These are phyloP conservation scores for Leucoagaricus sp. DNA, from an alignment of 1,284 basidiomycete species.

Conservation along the genomic window DNA sequence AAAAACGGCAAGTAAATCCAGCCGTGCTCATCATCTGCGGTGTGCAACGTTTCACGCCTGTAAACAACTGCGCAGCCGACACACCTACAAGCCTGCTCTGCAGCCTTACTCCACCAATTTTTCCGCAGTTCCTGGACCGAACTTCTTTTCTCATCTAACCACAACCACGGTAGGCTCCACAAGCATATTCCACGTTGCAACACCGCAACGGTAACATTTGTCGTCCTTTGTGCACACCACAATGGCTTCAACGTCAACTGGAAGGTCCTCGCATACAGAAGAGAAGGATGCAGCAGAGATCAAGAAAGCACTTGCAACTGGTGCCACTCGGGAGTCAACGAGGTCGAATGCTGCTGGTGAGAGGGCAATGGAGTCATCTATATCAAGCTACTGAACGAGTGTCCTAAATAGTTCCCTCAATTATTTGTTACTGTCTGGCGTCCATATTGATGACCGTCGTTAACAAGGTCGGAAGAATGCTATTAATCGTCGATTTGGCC, in stretches of 20 bases:
- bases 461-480: constrained; percentile 77
- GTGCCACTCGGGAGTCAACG: constrained; percentile 41
- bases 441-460: constrained; percentile 98
- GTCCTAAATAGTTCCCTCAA: constrained; percentile 61
- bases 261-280: constrained; percentile 20
- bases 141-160: background rate
- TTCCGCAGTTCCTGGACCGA: background rate
- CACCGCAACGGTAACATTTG: background rate
- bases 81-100: background rate
- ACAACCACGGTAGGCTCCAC: background rate
- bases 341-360: constrained; percentile 36
- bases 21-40: background rate
- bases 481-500: background rate
- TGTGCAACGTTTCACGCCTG: background rate
- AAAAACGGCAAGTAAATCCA: background rate
- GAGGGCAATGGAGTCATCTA: constrained; percentile 14
- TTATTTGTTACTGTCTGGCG: constrained; percentile 90
- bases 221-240: constrained; percentile 10
- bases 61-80: background rate
- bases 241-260: constrained; percentile 15
- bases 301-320: constrained; percentile 64
- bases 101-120: background rate
- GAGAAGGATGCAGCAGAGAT: constrained; percentile 57
- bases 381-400: background rate
- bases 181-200: constrained; percentile 6